phyloP scores from a whole-genome alignment of 495 filamentous ascomycete species.

The Penicillium paradoxum region DNA sequence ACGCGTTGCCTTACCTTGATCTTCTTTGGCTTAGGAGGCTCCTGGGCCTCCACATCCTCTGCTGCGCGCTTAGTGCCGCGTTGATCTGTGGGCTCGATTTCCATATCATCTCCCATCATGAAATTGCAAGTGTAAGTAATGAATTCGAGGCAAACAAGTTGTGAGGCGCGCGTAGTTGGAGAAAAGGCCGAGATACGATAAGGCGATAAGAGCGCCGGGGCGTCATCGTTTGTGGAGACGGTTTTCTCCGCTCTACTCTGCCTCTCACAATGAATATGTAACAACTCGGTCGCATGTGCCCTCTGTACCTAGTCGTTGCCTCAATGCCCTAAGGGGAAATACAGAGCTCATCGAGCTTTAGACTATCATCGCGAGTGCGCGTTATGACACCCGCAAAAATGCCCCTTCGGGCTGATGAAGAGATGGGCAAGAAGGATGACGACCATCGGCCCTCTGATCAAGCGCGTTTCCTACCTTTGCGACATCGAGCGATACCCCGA shows the following conservation, averaged over 20 bases:
- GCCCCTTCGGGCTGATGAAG: slow-evolving; percentile 53
- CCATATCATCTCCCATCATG: slow-evolving; percentile 45
- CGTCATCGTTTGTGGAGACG: slow-evolving; percentile 10
- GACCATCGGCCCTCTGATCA: slow-evolving; percentile 46
- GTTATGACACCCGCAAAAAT: slow-evolving; percentile 43
- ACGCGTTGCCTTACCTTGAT: slow-evolving; percentile 50
- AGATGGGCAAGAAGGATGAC: slow-evolving; percentile 67
- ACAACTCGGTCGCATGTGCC: not conserved
- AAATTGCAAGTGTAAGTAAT: not conserved
- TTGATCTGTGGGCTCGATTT: slow-evolving; percentile 35
- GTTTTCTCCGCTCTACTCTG: not conserved
- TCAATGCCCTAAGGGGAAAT: not conserved
- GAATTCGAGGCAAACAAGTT: slow-evolving; percentile 1
- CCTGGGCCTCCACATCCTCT: slow-evolving; percentile 36
- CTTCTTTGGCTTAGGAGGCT: slow-evolving; percentile 52
- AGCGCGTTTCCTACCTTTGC: slow-evolving; percentile 22
- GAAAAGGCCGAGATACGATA: slow-evolving; percentile 16
- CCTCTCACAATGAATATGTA: not conserved
- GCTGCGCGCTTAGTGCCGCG: slow-evolving; percentile 63
- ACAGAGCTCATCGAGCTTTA: slow-evolving; percentile 18
- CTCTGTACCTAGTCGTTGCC: not conserved
- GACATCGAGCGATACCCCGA: slow-evolving; percentile 33
- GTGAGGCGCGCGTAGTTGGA: slow-evolving; percentile 10
- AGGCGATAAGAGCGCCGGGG: slow-evolving; percentile 16
- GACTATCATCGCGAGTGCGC: slow-evolving; percentile 2